Percentiles rank a stretch among this genome's conserved stretches.
phyloP scores from a whole-genome alignment of 306 rosid genomes.

The Alnus rubra region DNA sequence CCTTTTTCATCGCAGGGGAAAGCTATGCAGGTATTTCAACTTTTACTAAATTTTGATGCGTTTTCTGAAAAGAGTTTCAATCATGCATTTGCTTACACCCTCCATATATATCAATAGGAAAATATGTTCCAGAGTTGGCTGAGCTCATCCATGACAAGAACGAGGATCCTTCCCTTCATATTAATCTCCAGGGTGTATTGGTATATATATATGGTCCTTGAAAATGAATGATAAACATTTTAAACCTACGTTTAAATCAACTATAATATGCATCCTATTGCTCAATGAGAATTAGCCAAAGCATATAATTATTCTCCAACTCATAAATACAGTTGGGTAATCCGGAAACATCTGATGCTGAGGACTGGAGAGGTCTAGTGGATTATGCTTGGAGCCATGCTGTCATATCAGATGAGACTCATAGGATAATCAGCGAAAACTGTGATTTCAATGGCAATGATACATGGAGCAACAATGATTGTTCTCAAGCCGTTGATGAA shows the following conservation, averaged over 20 bases:
- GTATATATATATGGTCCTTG: constrained; percentile 54
- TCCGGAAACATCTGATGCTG: constrained; percentile 87
- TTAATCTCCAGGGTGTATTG: constrained; percentile 80
- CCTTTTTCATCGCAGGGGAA: constrained; percentile 85
- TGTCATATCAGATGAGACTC: constrained; percentile 81
- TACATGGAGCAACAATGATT: constrained; percentile 61
- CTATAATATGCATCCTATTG: background rate
- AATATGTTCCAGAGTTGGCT: constrained; percentile 90
- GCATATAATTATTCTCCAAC: no score
- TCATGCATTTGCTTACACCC: background rate
- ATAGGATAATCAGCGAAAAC: constrained; percentile 49
- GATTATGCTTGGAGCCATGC: constrained; percentile 99
- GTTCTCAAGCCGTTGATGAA: constrained; percentile 60
- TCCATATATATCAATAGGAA: constrained; percentile 45
- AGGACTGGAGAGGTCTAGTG: constrained; percentile 83
- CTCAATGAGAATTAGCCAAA: no score
- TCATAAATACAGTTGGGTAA: constrained; percentile 93
- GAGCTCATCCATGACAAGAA: constrained; percentile 76
- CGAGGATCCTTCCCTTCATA: constrained; percentile 55
- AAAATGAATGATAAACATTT: constrained; percentile 7
- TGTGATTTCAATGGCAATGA: constrained; percentile 71
- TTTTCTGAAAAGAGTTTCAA: background rate
- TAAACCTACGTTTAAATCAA: background rate
- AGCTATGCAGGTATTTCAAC: constrained; percentile 73
- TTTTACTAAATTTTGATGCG: background rate